Conservation (phyloP, 2,329 filamentous ascomycete genomes). For the Gremmenia infestans region DNA sequence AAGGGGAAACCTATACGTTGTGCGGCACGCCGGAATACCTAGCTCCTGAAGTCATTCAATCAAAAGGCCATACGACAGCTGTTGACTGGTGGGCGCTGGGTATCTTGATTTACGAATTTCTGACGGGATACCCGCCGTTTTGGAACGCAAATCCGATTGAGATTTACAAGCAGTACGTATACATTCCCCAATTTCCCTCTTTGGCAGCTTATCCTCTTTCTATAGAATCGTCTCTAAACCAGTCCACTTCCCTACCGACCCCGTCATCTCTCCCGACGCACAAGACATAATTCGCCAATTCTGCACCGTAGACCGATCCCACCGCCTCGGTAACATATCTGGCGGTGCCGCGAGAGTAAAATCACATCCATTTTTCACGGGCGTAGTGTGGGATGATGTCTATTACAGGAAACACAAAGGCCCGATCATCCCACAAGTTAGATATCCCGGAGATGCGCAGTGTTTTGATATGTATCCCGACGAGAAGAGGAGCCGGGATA, state of each 20-base stretch:
- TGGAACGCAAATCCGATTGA: slow-evolving; percentile 85
- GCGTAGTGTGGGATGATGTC: slow-evolving; percentile 69
- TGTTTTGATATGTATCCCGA: slow-evolving; percentile 84
- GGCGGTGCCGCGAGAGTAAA: slow-evolving; percentile 71
- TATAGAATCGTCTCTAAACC: slow-evolving; percentile 40
- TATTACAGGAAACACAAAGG: slow-evolving; percentile 59
- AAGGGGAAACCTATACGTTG: slow-evolving; percentile 72
- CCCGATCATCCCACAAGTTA: slow-evolving; percentile 70
- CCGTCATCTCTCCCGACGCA: slow-evolving; percentile 59
- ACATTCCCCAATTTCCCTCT: slow-evolving; percentile 15
- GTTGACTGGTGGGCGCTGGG: slow-evolving; percentile 88
- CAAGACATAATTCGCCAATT: slow-evolving; percentile 71
- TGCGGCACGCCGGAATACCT: slow-evolving; percentile 83
- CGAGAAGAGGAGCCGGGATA: slow-evolving; percentile 59
- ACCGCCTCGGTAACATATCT: slow-evolving; percentile 71
- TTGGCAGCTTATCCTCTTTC: slow-evolving; percentile 30
- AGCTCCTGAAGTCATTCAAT: slow-evolving; percentile 78
- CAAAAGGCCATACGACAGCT: slow-evolving; percentile 69
- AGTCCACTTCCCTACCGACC: slow-evolving; percentile 43
- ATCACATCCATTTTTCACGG: slow-evolving; percentile 68
- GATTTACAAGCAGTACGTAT: slow-evolving; percentile 70
- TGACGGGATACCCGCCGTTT: slow-evolving; percentile 80
- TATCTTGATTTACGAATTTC: slow-evolving; percentile 78
- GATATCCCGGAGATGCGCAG: slow-evolving; percentile 67
- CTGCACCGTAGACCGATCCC: slow-evolving; percentile 74